These are phyloP conservation scores for Ailanthus altissimus DNA, from an alignment of 345 rosid genomes.

Conservation along the genomic window DNA sequence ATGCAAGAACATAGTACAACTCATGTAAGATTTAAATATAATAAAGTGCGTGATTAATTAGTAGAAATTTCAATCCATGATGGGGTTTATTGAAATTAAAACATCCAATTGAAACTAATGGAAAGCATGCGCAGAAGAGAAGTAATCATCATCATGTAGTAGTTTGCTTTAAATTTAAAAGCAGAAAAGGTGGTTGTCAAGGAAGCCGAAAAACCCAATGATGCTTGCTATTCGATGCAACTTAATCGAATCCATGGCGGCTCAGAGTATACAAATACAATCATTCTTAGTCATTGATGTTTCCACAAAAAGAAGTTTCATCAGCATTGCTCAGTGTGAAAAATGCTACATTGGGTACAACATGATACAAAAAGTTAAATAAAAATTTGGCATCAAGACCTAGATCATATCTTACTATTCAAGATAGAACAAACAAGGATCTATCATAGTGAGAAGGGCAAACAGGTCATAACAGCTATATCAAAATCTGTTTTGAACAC, in stretches of 20 bases:
- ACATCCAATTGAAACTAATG: slow-evolving; percentile 4
- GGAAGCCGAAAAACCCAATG: slow-evolving; percentile 31
- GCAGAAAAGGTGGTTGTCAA: slow-evolving; percentile 34
- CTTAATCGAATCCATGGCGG: slow-evolving; percentile 19
- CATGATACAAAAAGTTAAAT: not conserved
- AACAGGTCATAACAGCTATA: not conserved
- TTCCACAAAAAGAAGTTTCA: slow-evolving; percentile 29
- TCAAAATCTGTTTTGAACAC: slow-evolving; percentile 19
- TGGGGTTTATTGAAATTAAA: not conserved
- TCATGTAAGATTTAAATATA: slow-evolving; percentile 15
- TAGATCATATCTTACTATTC: slow-evolving; percentile 12
- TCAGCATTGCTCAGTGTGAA: not conserved
- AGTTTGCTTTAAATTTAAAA: slow-evolving; percentile 17
- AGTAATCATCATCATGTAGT: slow-evolving; percentile 28
- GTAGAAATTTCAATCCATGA: slow-evolving; percentile 2
- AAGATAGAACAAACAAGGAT: slow-evolving; percentile 9
- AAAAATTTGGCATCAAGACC: not conserved
- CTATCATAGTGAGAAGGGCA: not conserved
- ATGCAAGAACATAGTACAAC: not conserved
- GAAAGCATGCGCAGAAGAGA: slow-evolving; percentile 47
- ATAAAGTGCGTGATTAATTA: slow-evolving; percentile 15
- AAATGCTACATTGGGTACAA: not conserved
- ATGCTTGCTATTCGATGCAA: slow-evolving; percentile 24
- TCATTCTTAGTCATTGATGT: slow-evolving; percentile 29
- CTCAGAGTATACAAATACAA: slow-evolving; percentile 11